A percentile compares a stretch with the other conserved stretches of the same genome.
Conservation (phyloP, 768 basidiomycete species). For the Auriscalpium microsporum region DNA sequence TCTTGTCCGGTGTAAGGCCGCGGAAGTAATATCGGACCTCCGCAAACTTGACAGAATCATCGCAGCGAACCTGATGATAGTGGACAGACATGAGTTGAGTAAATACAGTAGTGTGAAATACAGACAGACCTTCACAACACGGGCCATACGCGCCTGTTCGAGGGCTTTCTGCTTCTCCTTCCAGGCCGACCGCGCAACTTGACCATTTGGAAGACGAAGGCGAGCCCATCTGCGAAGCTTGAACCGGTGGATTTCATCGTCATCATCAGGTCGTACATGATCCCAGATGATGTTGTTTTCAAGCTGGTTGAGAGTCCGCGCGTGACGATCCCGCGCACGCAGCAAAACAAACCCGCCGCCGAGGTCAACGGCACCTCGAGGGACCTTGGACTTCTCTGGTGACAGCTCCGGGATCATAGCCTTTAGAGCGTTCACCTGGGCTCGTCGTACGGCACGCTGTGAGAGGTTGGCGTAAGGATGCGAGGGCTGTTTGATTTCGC, state of each 20-base stretch:
- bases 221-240: constrained; percentile 7
- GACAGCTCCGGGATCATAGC: constrained; percentile 17
- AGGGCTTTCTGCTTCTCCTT: constrained; percentile 7
- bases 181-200: constrained; percentile 13
- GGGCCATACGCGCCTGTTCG: background rate
- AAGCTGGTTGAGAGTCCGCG: no score
- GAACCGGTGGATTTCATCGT: no score
- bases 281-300: no score
- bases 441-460: constrained; percentile 7
- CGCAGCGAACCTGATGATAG: background rate
- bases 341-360: constrained; percentile 18
- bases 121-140: background rate
- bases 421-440: constrained; percentile 18
- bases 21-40: background rate
- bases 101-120: background rate
- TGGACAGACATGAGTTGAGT: background rate
- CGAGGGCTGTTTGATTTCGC: constrained; percentile 21
- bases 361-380: constrained; percentile 9
- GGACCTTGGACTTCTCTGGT: background rate
- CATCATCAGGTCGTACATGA: no score
- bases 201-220: constrained; percentile 13
- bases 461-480: constrained; percentile 24
- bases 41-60: background rate
- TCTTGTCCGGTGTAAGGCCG: background rate
- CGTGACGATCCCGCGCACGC: background rate